Conservation (phyloP, 106 monocot genomes). For the Apostasia shenzhenica region DNA sequence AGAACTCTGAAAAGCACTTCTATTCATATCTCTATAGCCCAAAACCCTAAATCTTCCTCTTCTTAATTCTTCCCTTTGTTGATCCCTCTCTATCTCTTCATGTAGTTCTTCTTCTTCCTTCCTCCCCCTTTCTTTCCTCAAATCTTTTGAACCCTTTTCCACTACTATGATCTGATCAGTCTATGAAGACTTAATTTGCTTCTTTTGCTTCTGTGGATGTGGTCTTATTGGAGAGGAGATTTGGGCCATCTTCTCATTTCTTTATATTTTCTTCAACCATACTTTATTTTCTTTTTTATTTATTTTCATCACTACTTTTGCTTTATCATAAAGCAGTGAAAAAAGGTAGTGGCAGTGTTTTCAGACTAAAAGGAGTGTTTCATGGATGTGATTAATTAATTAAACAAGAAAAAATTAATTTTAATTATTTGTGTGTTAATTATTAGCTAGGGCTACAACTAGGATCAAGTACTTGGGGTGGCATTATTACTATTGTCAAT, state of each 20-base stretch:
- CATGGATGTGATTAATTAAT: no score
- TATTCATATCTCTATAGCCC: background rate
- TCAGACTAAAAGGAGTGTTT: background rate
- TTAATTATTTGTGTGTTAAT: no score
- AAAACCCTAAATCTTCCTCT: constrained; percentile 15
- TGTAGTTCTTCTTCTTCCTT: constrained; percentile 1
- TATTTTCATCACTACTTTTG: background rate
- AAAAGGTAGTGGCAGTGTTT: background rate
- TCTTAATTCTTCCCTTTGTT: background rate
- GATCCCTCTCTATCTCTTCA: background rate
- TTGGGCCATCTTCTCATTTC: background rate
- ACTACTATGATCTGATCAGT: background rate
- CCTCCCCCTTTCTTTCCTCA: background rate
- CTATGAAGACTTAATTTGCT: constrained; percentile 19
- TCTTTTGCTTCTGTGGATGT: constrained; percentile 19
- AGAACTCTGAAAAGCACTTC: constrained; percentile 44
- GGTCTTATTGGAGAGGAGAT: background rate
- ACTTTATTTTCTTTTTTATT: background rate
- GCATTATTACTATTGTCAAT: no score
- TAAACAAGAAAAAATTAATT: no score
- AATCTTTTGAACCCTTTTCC: no score
- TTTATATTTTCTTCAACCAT: background rate
- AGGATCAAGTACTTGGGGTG: no score
- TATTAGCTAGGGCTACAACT: no score
- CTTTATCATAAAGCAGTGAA: no score